A percentile compares a stretch with the other conserved stretches of the same genome.
Evolutionary conservation across 1,139 yeast genomes (phyloP).

Genomic region (Petasospora fabianii): DNA sequence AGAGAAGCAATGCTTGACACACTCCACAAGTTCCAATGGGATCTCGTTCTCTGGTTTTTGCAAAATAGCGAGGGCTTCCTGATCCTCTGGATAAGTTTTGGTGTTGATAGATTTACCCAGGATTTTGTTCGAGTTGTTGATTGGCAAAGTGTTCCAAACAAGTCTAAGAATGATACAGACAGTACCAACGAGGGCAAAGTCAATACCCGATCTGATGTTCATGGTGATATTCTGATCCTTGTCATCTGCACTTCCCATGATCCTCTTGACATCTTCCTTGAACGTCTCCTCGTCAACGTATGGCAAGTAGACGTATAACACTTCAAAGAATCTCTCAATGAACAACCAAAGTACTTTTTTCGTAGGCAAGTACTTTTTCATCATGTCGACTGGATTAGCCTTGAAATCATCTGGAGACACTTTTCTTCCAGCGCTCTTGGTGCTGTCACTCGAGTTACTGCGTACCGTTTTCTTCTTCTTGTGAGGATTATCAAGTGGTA

Average conservation of each 20-base stretch:
- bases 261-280: conserved; percentile 29
- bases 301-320: conserved; percentile 39
- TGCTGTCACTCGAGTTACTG: conserved; percentile 15
- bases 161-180: conserved; percentile 44
- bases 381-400: conserved; percentile 30
- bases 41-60: conserved; percentile 24
- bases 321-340: conserved; percentile 37
- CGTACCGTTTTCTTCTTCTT: conserved; percentile 16
- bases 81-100: conserved; percentile 22
- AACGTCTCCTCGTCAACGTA: conserved; percentile 38
- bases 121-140: conserved; percentile 26
- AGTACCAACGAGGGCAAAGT: conserved; percentile 36
- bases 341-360: conserved; percentile 35
- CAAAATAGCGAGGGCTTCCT: conserved; percentile 11
- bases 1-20: conserved; percentile 34
- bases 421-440: conserved; percentile 5
- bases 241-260: conserved; percentile 32
- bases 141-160: conserved; percentile 48
- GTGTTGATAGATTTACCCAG: conserved; percentile 16
- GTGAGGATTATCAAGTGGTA: conserved; percentile 1
- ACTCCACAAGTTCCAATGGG: conserved; percentile 23
- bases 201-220: conserved; percentile 22
- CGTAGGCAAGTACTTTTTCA: conserved; percentile 38
- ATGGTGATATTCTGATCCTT: conserved; percentile 29
- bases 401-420: conserved; percentile 20